These are phyloP conservation scores for Nicotiana attenuata DNA, from an alignment of 257 asterid genomes.

Conservation along the genomic window DNA sequence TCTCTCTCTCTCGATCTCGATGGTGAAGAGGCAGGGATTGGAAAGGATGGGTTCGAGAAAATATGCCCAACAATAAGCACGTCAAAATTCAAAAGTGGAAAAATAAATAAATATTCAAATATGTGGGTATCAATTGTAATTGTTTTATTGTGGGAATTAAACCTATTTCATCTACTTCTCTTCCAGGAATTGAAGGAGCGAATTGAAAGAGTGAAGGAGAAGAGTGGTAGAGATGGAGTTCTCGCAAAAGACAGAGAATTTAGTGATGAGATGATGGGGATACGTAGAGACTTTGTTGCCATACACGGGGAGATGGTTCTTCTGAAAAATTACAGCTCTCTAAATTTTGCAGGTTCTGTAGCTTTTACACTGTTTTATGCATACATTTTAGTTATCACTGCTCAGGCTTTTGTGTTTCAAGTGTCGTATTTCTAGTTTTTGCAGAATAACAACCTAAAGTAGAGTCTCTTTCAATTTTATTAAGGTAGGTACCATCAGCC, in stretches of 20 bases:
- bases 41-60: neutral
- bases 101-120: neutral
- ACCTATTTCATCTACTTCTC: neutral
- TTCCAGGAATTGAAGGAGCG: conserved; percentile 68
- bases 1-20: too few relatives aligned
- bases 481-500: neutral
- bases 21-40: neutral
- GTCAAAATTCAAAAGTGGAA: neutral
- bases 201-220: conserved; percentile 55
- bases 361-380: conserved; percentile 4
- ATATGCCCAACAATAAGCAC: neutral
- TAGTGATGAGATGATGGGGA: conserved; percentile 56
- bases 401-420: neutral
- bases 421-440: neutral
- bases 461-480: neutral
- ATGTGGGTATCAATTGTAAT: neutral
- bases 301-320: conserved; percentile 97
- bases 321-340: conserved; percentile 82
- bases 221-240: conserved; percentile 28
- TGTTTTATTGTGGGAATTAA: neutral
- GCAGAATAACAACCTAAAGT: neutral
- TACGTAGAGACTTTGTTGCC: conserved; percentile 72
- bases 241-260: conserved; percentile 51
- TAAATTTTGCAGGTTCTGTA: conserved; percentile 79
- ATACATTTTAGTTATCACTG: neutral